Conservation (phyloP, 2,329 filamentous ascomycete genomes). For the Pseudogymnoascus sp. region DNA sequence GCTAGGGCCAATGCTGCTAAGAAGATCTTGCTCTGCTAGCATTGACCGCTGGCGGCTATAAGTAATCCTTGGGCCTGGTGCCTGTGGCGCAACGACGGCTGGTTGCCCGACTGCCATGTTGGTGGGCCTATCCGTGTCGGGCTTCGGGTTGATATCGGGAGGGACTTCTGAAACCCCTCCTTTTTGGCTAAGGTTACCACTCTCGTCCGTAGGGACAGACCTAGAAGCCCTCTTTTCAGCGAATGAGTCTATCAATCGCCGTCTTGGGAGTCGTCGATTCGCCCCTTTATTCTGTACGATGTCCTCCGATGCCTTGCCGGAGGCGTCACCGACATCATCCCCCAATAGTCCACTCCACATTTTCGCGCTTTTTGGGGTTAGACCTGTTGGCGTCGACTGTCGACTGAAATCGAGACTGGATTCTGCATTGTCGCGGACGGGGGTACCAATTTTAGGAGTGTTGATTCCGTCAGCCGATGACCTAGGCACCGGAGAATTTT, state of each 20-base stretch:
- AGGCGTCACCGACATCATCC: slow-evolving; percentile 11
- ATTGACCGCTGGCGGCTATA: slow-evolving; percentile 30
- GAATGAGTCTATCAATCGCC: slow-evolving; percentile 29
- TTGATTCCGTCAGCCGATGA: not conserved
- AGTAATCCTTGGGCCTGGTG: slow-evolving; percentile 25
- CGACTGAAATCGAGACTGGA: not conserved
- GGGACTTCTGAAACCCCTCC: not conserved
- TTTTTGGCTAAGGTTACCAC: slow-evolving; percentile 13
- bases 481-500: not conserved
- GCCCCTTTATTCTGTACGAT: slow-evolving; percentile 10
- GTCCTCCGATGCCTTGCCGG: not conserved
- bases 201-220: slow-evolving; percentile 12
- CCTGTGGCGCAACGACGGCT: not conserved
- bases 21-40: slow-evolving; percentile 28
- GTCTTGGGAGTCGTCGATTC: slow-evolving; percentile 16
- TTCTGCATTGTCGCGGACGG: not conserved
- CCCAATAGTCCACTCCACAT: slow-evolving; percentile 25
- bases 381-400: slow-evolving; percentile 3
- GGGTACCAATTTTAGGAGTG: not conserved
- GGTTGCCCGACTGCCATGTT: not conserved
- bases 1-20: slow-evolving; percentile 14
- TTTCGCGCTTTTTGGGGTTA: slow-evolving; percentile 19
- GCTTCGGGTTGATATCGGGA: not conserved
- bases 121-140: not conserved
- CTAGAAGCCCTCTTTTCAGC: slow-evolving; percentile 22